These are phyloP conservation scores for Ophiostoma tasmaniense DNA, from an alignment of 2,329 filamentous ascomycete genomes.

Conservation along the genomic window DNA sequence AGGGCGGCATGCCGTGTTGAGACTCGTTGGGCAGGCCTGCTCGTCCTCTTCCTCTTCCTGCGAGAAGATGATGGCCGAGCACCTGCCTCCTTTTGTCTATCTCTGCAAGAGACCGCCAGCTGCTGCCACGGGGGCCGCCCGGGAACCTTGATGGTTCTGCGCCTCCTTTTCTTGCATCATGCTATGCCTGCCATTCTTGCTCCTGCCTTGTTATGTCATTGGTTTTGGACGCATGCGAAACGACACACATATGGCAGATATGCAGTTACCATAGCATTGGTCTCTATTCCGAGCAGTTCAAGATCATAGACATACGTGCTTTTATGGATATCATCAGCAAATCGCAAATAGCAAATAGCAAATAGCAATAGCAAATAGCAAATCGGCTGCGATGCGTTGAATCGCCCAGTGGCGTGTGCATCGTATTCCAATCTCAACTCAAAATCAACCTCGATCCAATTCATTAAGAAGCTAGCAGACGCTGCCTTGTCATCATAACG, in stretches of 20 bases:
- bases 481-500: not conserved
- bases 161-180: not conserved
- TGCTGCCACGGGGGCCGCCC: not conserved
- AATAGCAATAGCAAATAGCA: too few species aligned
- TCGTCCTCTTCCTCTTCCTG: not conserved
- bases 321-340: too few species aligned
- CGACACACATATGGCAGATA: too few species aligned
- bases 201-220: too few species aligned
- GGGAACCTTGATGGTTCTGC: not conserved
- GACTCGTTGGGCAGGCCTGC: not conserved
- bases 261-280: not conserved
- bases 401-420: too few species aligned
- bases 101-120: too few species aligned
- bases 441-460: not conserved
- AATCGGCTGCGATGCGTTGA: too few species aligned
- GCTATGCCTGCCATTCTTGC: too few species aligned
- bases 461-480: too few species aligned
- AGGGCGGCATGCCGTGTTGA: not conserved
- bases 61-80: not conserved
- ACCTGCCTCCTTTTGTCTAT: not conserved
- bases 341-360: too few species aligned
- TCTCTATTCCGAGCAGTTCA: too few species aligned
- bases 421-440: not conserved
- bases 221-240: not conserved
- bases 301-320: too few species aligned